These are phyloP conservation scores for Pythium angustatum DNA, from an alignment of 352 stramenopile genomes.

Conservation along the genomic window DNA sequence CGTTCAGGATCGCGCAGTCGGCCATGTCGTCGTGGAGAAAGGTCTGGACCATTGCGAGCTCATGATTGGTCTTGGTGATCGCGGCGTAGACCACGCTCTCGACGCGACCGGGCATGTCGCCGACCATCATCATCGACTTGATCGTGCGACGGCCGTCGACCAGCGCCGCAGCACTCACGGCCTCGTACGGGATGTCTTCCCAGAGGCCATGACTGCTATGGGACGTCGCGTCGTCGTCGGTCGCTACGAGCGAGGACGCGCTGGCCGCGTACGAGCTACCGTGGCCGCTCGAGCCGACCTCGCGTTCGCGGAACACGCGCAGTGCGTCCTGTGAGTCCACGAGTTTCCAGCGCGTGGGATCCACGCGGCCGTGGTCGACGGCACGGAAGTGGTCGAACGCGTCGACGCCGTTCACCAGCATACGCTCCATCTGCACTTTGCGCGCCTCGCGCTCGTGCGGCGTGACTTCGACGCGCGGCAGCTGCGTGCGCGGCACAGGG, in stretches of 20 bases:
- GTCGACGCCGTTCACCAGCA: slow-evolving; percentile 27
- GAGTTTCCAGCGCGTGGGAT: slow-evolving; percentile 18
- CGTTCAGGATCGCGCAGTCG: slow-evolving; percentile 61
- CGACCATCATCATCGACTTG: slow-evolving; percentile 46
- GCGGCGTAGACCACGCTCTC: slow-evolving; percentile 61
- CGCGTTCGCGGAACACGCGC: slow-evolving; percentile 18
- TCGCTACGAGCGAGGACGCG: background rate
- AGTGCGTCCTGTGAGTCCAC: slow-evolving; percentile 11
- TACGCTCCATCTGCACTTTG: slow-evolving; percentile 22
- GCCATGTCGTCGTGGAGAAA: slow-evolving; percentile 66
- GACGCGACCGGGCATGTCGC: slow-evolving; percentile 44
- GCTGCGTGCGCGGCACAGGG: slow-evolving; percentile 31
- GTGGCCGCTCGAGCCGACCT: background rate
- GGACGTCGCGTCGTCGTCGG: background rate
- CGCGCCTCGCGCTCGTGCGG: slow-evolving; percentile 15
- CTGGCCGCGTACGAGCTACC: background rate
- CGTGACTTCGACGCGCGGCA: slow-evolving; percentile 27
- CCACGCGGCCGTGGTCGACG: slow-evolving; percentile 6
- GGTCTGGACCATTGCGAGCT: slow-evolving; percentile 52
- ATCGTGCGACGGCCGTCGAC: background rate
- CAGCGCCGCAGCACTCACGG: slow-evolving; percentile 24
- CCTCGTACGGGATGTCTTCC: slow-evolving; percentile 34
- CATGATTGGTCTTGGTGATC: slow-evolving; percentile 54
- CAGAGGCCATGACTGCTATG: background rate
- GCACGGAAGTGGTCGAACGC: slow-evolving; percentile 24